A percentile compares a stretch with the other conserved stretches of the same genome.
These are phyloP conservation scores for Pythium periplocum DNA, from an alignment of 352 stramenopile genomes.

Conservation along the genomic window DNA sequence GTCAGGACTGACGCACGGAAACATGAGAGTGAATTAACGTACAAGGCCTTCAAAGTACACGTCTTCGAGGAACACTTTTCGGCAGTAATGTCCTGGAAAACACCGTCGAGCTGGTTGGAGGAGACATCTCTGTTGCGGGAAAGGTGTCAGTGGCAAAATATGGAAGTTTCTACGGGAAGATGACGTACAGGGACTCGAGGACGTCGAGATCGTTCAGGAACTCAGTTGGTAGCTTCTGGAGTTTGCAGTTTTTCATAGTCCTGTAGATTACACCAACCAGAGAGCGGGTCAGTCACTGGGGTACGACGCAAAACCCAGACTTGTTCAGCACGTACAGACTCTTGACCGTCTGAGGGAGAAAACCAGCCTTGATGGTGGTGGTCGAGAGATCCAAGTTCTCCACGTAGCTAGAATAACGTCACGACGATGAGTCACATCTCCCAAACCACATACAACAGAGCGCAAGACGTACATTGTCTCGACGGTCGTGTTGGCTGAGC, in stretches of 20 bases:
- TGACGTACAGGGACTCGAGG: constrained; percentile 32
- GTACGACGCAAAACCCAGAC: not conserved
- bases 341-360: not conserved
- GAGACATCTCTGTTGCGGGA: constrained; percentile 25
- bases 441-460: not conserved
- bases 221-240: constrained; percentile 21
- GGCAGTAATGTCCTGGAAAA: constrained; percentile 22
- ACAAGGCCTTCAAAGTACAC: constrained; percentile 28
- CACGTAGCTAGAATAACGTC: not conserved
- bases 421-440: not conserved
- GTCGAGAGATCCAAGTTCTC: not conserved
- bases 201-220: constrained; percentile 26
- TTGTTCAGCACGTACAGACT: not conserved
- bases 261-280: constrained; percentile 8
- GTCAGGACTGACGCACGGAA: not conserved
- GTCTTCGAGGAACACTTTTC: constrained; percentile 14
- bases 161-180: not conserved
- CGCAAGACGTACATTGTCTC: constrained; percentile 7
- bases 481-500: constrained; percentile 6
- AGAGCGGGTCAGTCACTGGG: not conserved
- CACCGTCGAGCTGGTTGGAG: constrained; percentile 20
- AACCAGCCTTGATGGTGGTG: not conserved
- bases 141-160: not conserved
- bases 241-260: constrained; percentile 43
- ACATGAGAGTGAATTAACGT: constrained; percentile 5